Evolutionary conservation across 345 rosid genomes (phyloP), one percentile per base, ranked within the genome.

Genomic region (Corymbia maculata): DNA sequence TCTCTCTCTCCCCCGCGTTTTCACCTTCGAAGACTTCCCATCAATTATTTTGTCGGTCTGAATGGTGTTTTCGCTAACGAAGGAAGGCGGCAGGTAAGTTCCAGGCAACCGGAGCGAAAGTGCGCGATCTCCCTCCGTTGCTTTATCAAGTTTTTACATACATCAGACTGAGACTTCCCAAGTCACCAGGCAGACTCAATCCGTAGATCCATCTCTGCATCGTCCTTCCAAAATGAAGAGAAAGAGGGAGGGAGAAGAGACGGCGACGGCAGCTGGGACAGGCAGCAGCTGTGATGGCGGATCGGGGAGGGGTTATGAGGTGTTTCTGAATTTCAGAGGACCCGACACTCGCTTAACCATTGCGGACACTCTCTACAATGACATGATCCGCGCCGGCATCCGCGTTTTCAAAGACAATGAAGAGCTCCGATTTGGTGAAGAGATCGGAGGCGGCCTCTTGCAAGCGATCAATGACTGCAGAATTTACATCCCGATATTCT

Each of bases 261-360:
- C 6, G 3, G 21, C 2, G 1, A 4, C 0, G 3, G 19, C 5
- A 2, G 10, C 44, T 66, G 0, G 21, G 0, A 15, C 44, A 66
- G 15, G 79, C 44, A 66, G 10, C 8, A 66, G 44, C 79, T 5
- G 0, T 66, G 79, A 6, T 14, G 22, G 3, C 1, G 9, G 44
- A 30, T 68, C 6, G 0, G 1, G 32, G 32, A 61, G 2, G n/a
- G n/a, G 1, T 4, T 88, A 45, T 42, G 89, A 87, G 4, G 88
- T 87, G 42, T 87, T 79, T 45, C 19, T 87, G 13, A 79, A 15
- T 1, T 87, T 87, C 15, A 52, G 88, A 79, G 86, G 88, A 0
- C 51, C 86, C 2, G 88, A 87, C 7, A 21, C 75, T 21, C 85
- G 79, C 6, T 59, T 28, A 21, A 85, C 28, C 49, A 44, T 87